These are phyloP conservation scores for Penstemon davidsonii DNA, from an alignment of 257 asterid species.

Conservation along the genomic window DNA sequence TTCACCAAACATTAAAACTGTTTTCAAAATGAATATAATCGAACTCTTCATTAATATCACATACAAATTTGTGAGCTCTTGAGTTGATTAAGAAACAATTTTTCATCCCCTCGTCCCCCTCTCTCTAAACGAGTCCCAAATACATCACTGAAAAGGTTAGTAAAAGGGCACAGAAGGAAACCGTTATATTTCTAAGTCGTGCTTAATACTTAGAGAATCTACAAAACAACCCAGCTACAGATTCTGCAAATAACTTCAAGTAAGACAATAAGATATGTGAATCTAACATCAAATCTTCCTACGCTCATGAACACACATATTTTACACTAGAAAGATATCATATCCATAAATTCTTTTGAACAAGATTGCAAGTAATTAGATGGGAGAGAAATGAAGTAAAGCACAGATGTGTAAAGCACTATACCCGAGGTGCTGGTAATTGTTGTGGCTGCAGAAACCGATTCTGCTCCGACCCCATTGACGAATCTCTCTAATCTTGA, in stretches of 20 bases:
- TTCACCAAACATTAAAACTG: neutral
- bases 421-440: slow-evolving; percentile 58
- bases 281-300: neutral
- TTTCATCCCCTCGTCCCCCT: neutral
- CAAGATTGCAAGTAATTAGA: slow-evolving; percentile 19
- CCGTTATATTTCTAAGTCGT: neutral
- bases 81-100: slow-evolving; percentile 16
- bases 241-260: slow-evolving; percentile 2
- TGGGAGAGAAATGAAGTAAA: slow-evolving; percentile 1
- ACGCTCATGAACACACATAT: slow-evolving; percentile 15
- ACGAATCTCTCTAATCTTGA: slow-evolving; percentile 10
- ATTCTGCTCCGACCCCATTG: slow-evolving; percentile 63
- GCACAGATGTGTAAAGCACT: slow-evolving; percentile 24
- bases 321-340: neutral
- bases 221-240: slow-evolving; percentile 1
- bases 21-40: too few species aligned
- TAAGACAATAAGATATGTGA: neutral
- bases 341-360: slow-evolving; percentile 4
- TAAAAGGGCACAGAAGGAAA: neutral
- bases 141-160: neutral
- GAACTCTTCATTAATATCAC: too few species aligned
- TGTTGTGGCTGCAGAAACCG: slow-evolving; percentile 56
- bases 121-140: neutral
- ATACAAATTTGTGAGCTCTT: neutral
- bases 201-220: neutral